A percentile compares a stretch with the other conserved stretches of the same genome.
Evolutionary conservation across 257 asterid genomes (phyloP).

Genomic region (Solanum okadae): DNA sequence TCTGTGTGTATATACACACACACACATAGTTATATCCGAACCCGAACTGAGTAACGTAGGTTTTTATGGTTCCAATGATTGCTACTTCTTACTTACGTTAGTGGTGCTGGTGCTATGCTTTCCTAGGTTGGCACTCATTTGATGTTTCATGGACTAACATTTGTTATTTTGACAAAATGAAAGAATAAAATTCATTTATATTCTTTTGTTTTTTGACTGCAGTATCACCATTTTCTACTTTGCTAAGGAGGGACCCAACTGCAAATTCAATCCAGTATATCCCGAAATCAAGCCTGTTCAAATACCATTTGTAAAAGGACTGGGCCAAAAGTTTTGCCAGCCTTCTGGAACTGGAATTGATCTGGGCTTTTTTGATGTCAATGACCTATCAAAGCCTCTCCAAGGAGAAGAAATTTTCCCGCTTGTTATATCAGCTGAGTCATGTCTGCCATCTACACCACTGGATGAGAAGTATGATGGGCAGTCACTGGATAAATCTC

Average conservation of each 20-base stretch:
- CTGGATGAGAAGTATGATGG: constrained; percentile 10
- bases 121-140: not conserved
- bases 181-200: not conserved
- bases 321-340: constrained; percentile 76
- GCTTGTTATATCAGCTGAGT: constrained; percentile 70
- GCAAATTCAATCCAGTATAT: constrained; percentile 53
- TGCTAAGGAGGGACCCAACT: constrained; percentile 66
- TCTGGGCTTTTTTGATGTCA: constrained; percentile 69
- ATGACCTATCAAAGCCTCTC: constrained; percentile 70
- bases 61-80: not conserved
- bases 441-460: constrained; percentile 21
- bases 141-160: not conserved
- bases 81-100: not conserved
- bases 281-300: constrained; percentile 67
- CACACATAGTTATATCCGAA: not conserved
- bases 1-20: not conserved
- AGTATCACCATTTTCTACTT: constrained; percentile 77
- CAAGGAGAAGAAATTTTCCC: constrained; percentile 70
- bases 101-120: not conserved
- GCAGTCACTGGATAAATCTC: constrained; percentile 15
- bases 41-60: not conserved
- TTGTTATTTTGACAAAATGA: not conserved
- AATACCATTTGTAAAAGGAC: constrained; percentile 66
- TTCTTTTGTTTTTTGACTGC: constrained; percentile 16
- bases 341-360: constrained; percentile 90